Percentiles rank a stretch among this genome's conserved stretches.
Evolutionary conservation across 768 basidiomycete genomes (phyloP).

Genomic region (Podaxis mareebaensis): DNA sequence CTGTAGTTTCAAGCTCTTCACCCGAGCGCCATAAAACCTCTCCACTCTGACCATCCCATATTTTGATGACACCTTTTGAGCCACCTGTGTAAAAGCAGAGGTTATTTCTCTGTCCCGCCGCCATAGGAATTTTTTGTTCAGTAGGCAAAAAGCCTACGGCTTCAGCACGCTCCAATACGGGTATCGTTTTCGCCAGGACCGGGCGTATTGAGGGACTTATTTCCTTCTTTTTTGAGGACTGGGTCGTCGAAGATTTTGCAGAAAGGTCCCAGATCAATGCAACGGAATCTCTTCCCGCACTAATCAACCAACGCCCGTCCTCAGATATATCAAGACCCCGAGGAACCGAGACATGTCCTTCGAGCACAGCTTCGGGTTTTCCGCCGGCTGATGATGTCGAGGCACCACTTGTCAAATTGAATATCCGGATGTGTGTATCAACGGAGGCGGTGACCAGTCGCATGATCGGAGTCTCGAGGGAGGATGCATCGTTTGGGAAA

Average conservation of each 20-base stretch:
- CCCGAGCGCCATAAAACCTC: constrained; percentile 62
- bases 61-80: constrained; percentile 79
- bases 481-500: constrained; percentile 64
- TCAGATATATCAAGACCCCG: constrained; percentile 81
- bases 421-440: constrained; percentile 90
- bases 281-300: constrained; percentile 91
- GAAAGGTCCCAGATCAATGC: constrained; percentile 90
- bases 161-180: constrained; percentile 84
- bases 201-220: constrained; percentile 45
- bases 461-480: constrained; percentile 55
- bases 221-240: constrained; percentile 36
- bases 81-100: constrained; percentile 88
- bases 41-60: constrained; percentile 81
- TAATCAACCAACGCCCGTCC: constrained; percentile 89
- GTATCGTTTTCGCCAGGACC: constrained; percentile 71
- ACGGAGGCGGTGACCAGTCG: constrained; percentile 89
- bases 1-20: constrained; percentile 44
- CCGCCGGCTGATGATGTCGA: constrained; percentile 55
- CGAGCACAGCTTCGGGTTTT: constrained; percentile 78
- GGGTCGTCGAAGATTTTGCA: constrained; percentile 28
- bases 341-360: constrained; percentile 95
- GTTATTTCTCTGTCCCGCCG: constrained; percentile 36
- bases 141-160: constrained; percentile 71
- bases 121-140: constrained; percentile 49
- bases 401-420: constrained; percentile 74